Base-by-base conservation (phyloP, 495 filamentous ascomycete species). In the Penicillium verhagenii region DNA sequence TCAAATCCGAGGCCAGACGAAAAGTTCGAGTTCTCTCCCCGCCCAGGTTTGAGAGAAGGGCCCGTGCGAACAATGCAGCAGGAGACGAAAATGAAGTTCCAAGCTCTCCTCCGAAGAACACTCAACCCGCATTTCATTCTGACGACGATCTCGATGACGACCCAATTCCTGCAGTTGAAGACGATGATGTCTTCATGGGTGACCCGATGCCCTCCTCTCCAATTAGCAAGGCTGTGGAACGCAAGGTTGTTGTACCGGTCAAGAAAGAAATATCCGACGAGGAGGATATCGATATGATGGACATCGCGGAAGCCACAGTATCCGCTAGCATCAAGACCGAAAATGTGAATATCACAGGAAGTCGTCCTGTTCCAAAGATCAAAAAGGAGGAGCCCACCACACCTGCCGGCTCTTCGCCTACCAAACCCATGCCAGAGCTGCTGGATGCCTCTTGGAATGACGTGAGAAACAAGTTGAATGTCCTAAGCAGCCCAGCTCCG, bases 381-480 rank as follows among this genome's bases (percentile, higher is more conserved):
- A 82, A 87, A 58, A 87, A 88, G 62, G 70, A 81, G 9, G 73
- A 77, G 4, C 82, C 85, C 53, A 82, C 89, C 1, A 81, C 83
- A 2, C 89, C 90, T 2, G 82, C 76, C 19, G 88, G 79, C 72
- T 96, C 91, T 11, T 96, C 92, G 23, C 90, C 91, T 19, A 74
- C 76, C 38, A 85, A 84, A 62, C 64, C 78, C n/a, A 61, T 70
- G 10, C 64, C 81, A 0, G 81, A 86, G 31, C 67, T 70, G 19
- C 73, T 95, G 19, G 90, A 96, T 71, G 79, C 92, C n/a, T 88
- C 92, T 19, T 97, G 93, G 93, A 96, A 92, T 59, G 77, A 91
- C 50, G 86, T 98, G 47, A 91, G 87, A 18, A 84, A 81, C 61
- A 94, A 88, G 57, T 78, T 97, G 59, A 96, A 96, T 60, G 85